Percentiles rank a stretch among this genome's conserved stretches.
Evolutionary conservation across 1,284 basidiomycete species (phyloP).

Genomic region (Ceratobasidium sp.): DNA sequence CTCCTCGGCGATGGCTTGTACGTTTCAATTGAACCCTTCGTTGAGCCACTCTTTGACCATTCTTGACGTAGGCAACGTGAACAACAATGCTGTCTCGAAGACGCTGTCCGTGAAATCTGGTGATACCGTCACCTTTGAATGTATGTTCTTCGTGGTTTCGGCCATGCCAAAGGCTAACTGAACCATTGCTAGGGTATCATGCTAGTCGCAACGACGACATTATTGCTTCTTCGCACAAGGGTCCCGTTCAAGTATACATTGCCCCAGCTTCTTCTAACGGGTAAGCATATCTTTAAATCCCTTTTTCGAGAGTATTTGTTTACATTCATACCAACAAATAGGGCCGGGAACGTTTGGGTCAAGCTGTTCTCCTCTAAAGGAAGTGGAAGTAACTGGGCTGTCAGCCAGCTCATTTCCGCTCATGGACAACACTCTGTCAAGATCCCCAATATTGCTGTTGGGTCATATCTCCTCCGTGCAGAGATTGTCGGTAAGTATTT

Average conservation of each 20-base stretch:
- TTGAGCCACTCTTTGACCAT: not conserved
- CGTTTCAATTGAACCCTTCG: not conserved
- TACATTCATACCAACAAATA: not conserved
- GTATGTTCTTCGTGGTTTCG: not conserved
- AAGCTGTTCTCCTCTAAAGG: conserved; percentile 38
- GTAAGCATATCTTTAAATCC: conserved; percentile 8
- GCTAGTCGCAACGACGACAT: conserved; percentile 42
- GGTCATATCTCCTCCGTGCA: conserved; percentile 46
- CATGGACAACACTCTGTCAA: conserved; percentile 48
- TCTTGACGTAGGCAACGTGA: conserved; percentile 28
- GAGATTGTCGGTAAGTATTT: conserved; percentile 45
- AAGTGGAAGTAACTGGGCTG: conserved; percentile 33
- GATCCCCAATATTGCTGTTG: conserved; percentile 45
- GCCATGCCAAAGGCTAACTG: not conserved
- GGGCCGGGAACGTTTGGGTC: conserved; percentile 45
- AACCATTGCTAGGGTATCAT: not conserved
- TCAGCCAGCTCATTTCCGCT: conserved; percentile 45
- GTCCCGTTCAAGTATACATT: conserved; percentile 44
- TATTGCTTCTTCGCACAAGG: conserved; percentile 40
- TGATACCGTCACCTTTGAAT: conserved; percentile 42
- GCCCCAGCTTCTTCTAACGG: conserved; percentile 43
- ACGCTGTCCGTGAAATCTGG: conserved; percentile 31
- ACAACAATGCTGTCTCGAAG: conserved; percentile 23
- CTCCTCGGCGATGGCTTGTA: conserved; percentile 42
- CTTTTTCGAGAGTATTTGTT: not conserved